These are phyloP conservation scores for Rhizopogon vulgaris DNA, from an alignment of 768 basidiomycete genomes.

Conservation along the genomic window DNA sequence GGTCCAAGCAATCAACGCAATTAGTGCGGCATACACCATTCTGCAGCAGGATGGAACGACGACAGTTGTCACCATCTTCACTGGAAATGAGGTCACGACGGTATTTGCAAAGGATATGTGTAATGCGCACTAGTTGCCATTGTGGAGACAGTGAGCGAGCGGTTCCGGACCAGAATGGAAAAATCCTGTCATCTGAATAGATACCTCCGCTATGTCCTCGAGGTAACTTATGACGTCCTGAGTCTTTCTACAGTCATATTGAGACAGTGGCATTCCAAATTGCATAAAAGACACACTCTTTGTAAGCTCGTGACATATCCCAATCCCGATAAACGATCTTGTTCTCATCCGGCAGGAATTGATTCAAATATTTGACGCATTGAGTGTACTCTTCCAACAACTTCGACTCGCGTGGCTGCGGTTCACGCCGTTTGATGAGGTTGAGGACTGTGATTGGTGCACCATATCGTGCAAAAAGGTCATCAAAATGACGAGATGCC, in stretches of 20 bases:
- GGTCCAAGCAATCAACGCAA: conserved; percentile 95
- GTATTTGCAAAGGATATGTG: background rate
- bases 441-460: conserved; percentile 88
- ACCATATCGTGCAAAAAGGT: conserved; percentile 86
- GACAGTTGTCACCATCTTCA: conserved; percentile 35
- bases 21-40: conserved; percentile 91
- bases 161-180: conserved; percentile 94
- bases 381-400: conserved; percentile 86
- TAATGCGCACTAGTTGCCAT: conserved; percentile 27
- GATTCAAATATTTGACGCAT: conserved; percentile 90
- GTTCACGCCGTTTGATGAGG: conserved; percentile 82
- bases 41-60: conserved; percentile 71
- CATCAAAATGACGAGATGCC: conserved; percentile 88
- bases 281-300: conserved; percentile 56
- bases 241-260: conserved; percentile 56
- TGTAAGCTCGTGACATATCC: conserved; percentile 95
- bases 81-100: background rate
- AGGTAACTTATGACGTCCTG: conserved; percentile 94
- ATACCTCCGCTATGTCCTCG: conserved; percentile 92
- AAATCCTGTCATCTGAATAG: conserved; percentile 85
- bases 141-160: conserved; percentile 59
- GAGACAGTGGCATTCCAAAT: background rate
- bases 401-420: conserved; percentile 82
- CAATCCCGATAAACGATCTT: conserved; percentile 90
- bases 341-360: conserved; percentile 82